phyloP scores from a whole-genome alignment of 352 stramenopile species.

The Phytophthora constricta region DNA sequence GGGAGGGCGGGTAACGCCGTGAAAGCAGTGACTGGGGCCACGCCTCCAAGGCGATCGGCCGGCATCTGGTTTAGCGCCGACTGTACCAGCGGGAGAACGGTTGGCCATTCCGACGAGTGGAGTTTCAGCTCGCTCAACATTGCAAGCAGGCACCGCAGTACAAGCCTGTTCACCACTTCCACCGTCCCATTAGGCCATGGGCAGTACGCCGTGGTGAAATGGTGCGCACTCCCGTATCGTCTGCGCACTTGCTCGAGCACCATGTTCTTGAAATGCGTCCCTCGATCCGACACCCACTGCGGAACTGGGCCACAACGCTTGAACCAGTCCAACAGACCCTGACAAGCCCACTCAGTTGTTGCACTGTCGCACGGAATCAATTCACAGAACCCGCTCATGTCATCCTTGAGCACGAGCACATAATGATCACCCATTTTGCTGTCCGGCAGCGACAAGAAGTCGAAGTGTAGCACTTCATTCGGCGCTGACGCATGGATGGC shows the following conservation, averaged over 20 bases:
- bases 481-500: conserved; percentile 32
- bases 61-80: not conserved
- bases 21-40: not conserved
- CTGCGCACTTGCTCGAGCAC: not conserved
- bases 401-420: conserved; percentile 39
- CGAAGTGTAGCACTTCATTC: conserved; percentile 48
- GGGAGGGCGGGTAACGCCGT: not conserved
- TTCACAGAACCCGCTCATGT: conserved; percentile 35
- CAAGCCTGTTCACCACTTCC: not conserved
- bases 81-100: not conserved
- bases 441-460: conserved; percentile 25
- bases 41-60: not conserved
- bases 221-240: not conserved
- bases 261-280: conserved; percentile 18
- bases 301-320: conserved; percentile 32
- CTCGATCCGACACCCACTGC: conserved; percentile 37
- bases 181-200: not conserved
- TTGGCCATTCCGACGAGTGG: not conserved
- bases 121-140: not conserved
- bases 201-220: not conserved
- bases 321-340: conserved; percentile 31
- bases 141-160: not conserved
- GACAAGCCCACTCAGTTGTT: not conserved
- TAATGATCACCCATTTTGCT: conserved; percentile 8
- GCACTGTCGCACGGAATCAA: conserved; percentile 23